Evolutionary conservation across 2,329 filamentous ascomycete genomes (phyloP), one percentile per base, ranked within the genome.

Genomic region (Penicillium sp.): DNA sequence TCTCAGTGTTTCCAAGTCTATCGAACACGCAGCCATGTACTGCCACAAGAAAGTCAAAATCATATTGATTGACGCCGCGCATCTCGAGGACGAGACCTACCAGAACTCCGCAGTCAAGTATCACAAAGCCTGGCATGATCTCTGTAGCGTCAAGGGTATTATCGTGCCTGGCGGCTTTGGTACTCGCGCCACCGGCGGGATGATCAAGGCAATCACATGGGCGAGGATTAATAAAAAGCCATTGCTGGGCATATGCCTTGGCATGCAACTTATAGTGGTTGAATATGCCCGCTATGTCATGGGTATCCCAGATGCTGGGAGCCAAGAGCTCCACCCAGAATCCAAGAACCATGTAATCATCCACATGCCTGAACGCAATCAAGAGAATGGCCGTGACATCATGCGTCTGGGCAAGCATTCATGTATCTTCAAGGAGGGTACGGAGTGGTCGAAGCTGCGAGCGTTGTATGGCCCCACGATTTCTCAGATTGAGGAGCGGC

Each of bases 241-340:
- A 1, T 97, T 89, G 77, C 82, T 97, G 0, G 94, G 94, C 58
- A 89, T 97, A 62, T 97, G 93, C 73, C 81, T 97, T 23, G 92
- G 92, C 57, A 91, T 96, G 87, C 94, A 97, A 74, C 84, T 96
- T 47, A 92, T 93, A 21, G 91, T 96, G 47, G 89, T 97, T 65
- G 93, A 97, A 75, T 91, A 86, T 67, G 91, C 92, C 2, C 86
- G 92, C 42, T 87, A 91, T 64, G 80, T 93, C 1, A 89, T 86
- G 75, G 84, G 84, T 29, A 81, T 92, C 61, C 74, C 77, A 4
- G 76, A 80, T 43, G 85, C 84, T 1, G 81, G 80, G 5, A 84
- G 81, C 6, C 80, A 80, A 54, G 85, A 88, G 64, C 81, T 87
- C 62, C 75, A 84, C 54, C 73, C 76, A 10, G 58, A 72, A 17